Percentiles rank a stretch among this genome's conserved stretches.
phyloP scores from a whole-genome alignment of 495 filamentous ascomycete species.

The Lasiosphaeria miniovina region DNA sequence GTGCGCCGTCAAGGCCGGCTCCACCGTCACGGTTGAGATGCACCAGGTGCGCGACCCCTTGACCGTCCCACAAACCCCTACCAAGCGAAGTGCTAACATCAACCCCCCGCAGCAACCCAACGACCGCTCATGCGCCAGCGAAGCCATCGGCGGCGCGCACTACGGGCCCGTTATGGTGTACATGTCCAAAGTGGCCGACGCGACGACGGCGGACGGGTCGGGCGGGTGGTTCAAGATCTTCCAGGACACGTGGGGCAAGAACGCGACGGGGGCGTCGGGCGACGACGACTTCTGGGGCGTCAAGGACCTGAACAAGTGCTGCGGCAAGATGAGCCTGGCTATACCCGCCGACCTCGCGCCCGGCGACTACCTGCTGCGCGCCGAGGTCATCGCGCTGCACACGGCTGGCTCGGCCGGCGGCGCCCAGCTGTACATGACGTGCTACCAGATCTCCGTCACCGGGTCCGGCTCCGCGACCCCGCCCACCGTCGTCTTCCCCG shows the following conservation, averaged over 20 bases:
- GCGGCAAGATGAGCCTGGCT: conserved; percentile 46
- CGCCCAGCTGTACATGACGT: conserved; percentile 53
- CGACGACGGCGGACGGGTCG: conserved; percentile 43
- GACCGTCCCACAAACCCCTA: neutral
- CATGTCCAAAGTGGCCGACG: conserved; percentile 51
- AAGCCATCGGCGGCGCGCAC: conserved; percentile 51
- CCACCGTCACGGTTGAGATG: conserved; percentile 51
- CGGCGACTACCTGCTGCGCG: conserved; percentile 53
- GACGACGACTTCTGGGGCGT: conserved; percentile 51
- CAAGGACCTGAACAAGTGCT: conserved; percentile 53
- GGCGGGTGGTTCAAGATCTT: conserved; percentile 53
- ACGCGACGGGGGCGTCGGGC: conserved; percentile 27
- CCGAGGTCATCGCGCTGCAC: conserved; percentile 53
- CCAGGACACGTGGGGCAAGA: conserved; percentile 45
- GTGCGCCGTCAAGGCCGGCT: conserved; percentile 47
- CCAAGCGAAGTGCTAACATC: conserved; percentile 12
- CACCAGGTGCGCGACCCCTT: conserved; percentile 39
- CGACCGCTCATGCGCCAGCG: conserved; percentile 40
- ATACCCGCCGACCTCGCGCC: conserved; percentile 47
- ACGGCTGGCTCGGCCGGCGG: conserved; percentile 34
- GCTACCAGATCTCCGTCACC: conserved; percentile 45
- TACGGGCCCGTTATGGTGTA: conserved; percentile 52
- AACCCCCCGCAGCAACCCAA: conserved; percentile 33
- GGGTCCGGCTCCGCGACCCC: conserved; percentile 37
- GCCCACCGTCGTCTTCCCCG: conserved; percentile 41